These are phyloP conservation scores for Tetrapisispora fleetii DNA, from an alignment of 805 yeast species.

Conservation along the genomic window DNA sequence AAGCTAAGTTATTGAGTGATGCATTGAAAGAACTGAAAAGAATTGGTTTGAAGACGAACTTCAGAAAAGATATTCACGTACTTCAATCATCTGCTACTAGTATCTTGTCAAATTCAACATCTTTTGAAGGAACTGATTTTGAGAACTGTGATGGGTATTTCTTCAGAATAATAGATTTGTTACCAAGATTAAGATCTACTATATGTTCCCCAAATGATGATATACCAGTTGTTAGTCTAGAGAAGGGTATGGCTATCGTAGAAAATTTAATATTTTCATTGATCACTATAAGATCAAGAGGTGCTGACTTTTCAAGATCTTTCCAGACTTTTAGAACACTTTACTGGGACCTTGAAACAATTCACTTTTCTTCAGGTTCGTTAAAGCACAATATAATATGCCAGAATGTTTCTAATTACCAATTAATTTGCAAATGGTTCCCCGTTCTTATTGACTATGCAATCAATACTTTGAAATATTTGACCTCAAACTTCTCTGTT, in stretches of 20 bases:
- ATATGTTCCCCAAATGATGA: slow-evolving; percentile 57
- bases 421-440: slow-evolving; percentile 22
- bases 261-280: slow-evolving; percentile 61
- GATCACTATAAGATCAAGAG: slow-evolving; percentile 42
- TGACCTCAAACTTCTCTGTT: neutral
- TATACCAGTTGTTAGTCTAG: slow-evolving; percentile 59
- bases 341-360: slow-evolving; percentile 15
- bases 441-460: slow-evolving; percentile 30
- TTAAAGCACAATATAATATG: slow-evolving; percentile 10
- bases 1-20: slow-evolving; percentile 66
- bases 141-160: slow-evolving; percentile 45
- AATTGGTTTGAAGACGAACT: slow-evolving; percentile 63
- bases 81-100: slow-evolving; percentile 53
- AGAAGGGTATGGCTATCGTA: slow-evolving; percentile 62
- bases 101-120: slow-evolving; percentile 45
- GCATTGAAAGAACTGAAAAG: slow-evolving; percentile 62
- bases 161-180: slow-evolving; percentile 62
- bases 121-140: slow-evolving; percentile 34
- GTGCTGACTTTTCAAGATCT: slow-evolving; percentile 25
- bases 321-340: slow-evolving; percentile 13
- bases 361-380: slow-evolving; percentile 13
- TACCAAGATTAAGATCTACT: slow-evolving; percentile 68
- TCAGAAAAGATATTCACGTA: slow-evolving; percentile 55
- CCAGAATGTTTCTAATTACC: slow-evolving; percentile 6
- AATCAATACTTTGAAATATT: slow-evolving; percentile 11